Conservation (phyloP, 768 basidiomycete species). For the Boletus fagicola region DNA sequence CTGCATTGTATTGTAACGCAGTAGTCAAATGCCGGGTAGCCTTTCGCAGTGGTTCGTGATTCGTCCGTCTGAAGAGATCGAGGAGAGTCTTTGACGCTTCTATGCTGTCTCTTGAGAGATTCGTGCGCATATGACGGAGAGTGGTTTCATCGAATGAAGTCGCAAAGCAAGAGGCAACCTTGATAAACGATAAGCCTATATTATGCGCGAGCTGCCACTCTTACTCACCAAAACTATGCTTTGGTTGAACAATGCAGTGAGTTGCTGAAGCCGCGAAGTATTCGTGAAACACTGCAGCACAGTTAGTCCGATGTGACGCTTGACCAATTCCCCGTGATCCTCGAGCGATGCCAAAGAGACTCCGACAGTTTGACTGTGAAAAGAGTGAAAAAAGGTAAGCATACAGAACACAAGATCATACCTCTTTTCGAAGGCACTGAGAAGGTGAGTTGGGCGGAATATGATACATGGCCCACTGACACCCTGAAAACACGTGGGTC, state of each 20-base stretch:
- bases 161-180: conserved; percentile 48
- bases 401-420: conserved; percentile 20
- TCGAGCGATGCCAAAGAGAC: conserved; percentile 41
- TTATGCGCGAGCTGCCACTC: not conserved
- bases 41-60: conserved; percentile 34
- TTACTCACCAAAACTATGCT: conserved; percentile 43
- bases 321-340: conserved; percentile 39
- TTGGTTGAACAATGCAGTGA: conserved; percentile 41
- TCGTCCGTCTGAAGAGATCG: conserved; percentile 34
- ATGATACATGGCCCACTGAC: conserved; percentile 41
- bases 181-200: conserved; percentile 8
- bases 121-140: conserved; percentile 14
- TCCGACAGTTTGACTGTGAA: conserved; percentile 40
- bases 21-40: conserved; percentile 35
- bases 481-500: conserved; percentile 16
- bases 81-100: conserved; percentile 29
- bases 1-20: conserved; percentile 20
- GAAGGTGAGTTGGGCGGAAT: conserved; percentile 44
- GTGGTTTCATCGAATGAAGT: conserved; percentile 35
- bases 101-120: conserved; percentile 2
- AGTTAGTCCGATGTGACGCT: conserved; percentile 37
- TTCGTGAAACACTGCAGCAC: conserved; percentile 40
- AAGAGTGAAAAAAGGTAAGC: not conserved
- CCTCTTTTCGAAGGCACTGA: conserved; percentile 41
- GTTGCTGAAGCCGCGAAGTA: conserved; percentile 42